phyloP scores from a whole-genome alignment of 805 yeast species.

The Candida tallmaniae region DNA sequence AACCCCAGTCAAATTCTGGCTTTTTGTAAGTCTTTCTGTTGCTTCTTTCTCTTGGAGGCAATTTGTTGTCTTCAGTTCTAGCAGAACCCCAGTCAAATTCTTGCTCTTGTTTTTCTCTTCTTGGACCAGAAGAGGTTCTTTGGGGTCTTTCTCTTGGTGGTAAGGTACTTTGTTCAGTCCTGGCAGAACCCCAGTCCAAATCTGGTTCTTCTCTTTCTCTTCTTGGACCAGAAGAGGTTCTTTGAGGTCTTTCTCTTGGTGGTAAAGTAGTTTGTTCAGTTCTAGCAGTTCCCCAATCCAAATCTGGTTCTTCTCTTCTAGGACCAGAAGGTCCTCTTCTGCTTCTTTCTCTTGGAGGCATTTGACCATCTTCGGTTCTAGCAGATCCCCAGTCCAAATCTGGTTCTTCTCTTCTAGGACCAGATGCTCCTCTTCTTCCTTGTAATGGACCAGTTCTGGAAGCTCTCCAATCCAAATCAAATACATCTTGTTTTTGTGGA shows the following conservation, averaged over 20 bases:
- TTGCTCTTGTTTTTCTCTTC: conserved; percentile 14
- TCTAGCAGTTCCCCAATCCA: conserved; percentile 30
- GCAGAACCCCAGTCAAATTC: conserved; percentile 26
- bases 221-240: conserved; percentile 25
- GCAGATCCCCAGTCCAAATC: conserved; percentile 58
- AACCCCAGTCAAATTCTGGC: conserved; percentile 40
- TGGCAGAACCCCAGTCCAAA: conserved; percentile 44
- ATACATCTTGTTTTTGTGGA: conserved; percentile 44
- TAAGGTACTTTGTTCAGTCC: conserved; percentile 23
- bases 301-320: conserved; percentile 17
- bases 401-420: conserved; percentile 32
- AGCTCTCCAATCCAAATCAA: conserved; percentile 45
- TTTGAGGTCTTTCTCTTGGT: conserved; percentile 17
- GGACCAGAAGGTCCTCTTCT: conserved; percentile 33
- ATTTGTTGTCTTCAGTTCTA: conserved; percentile 20
- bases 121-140: conserved; percentile 17
- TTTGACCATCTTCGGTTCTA: conserved; percentile 26
- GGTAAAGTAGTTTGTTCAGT: conserved; percentile 17
- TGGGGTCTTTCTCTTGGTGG: conserved; percentile 31
- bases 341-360: conserved; percentile 24
- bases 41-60: conserved; percentile 18
- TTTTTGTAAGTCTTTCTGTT: conserved; percentile 24
- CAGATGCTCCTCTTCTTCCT: conserved; percentile 16
- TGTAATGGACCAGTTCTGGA: conserved; percentile 22
- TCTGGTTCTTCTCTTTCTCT: conserved; percentile 33